These are phyloP conservation scores for Skeletonema potamos DNA, from an alignment of 108 stramenopile genomes.

Conservation along the genomic window DNA sequence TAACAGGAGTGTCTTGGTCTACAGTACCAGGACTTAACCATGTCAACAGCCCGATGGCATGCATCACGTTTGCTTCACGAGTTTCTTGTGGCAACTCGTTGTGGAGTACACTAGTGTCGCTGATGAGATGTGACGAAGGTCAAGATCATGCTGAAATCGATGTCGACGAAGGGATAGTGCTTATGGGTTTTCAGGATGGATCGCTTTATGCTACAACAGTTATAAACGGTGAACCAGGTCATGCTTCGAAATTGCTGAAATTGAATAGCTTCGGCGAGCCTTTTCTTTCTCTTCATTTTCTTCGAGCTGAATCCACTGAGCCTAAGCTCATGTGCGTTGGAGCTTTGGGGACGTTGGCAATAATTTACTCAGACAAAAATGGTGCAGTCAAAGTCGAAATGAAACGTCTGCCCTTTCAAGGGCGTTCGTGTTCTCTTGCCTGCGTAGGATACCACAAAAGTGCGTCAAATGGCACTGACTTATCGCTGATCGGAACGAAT, in stretches of 20 bases:
- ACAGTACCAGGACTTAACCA: slow-evolving; percentile 23
- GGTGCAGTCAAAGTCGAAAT: neutral
- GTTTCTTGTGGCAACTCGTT: slow-evolving; percentile 10
- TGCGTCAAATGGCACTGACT: neutral
- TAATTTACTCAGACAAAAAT: neutral
- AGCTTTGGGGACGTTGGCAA: neutral
- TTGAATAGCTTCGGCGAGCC: neutral
- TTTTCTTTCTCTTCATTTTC: neutral
- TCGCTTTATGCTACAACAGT: slow-evolving; percentile 23
- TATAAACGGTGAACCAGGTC: neutral
- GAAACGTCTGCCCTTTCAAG: neutral
- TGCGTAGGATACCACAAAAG: neutral
- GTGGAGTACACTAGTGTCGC: slow-evolving; percentile 16
- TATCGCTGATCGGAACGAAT: neutral
- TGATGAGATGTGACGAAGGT: neutral
- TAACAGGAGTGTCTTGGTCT: slow-evolving; percentile 11
- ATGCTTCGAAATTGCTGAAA: slow-evolving; percentile 8
- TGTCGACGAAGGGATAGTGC: slow-evolving; percentile 27
- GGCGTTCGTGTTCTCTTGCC: neutral
- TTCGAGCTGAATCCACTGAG: neutral
- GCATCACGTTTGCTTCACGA: slow-evolving; percentile 30
- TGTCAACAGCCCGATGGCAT: slow-evolving; percentile 20
- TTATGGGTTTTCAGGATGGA: slow-evolving; percentile 46
- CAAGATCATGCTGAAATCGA: neutral
- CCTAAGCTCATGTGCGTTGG: neutral